These are phyloP conservation scores for Acer negundo DNA, from an alignment of 345 rosid species.

Conservation along the genomic window DNA sequence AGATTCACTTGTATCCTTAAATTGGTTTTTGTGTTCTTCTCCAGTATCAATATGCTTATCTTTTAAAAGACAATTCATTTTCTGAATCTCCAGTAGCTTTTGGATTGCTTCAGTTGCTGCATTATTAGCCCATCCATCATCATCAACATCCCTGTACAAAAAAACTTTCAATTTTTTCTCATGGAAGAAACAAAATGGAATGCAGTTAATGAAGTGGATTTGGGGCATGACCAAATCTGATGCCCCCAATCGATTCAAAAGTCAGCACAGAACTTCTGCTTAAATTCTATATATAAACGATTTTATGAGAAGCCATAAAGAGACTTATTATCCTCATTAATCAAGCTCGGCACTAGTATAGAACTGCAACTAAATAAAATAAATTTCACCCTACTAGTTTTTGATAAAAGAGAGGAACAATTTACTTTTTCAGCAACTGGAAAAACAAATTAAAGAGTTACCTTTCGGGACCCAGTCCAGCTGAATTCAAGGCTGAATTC, in stretches of 20 bases:
- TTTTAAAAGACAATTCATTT: conserved; percentile 11
- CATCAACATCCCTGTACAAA: conserved; percentile 29
- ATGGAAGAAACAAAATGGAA: not conserved
- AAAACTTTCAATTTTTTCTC: not conserved
- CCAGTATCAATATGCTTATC: conserved; percentile 12
- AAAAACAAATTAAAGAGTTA: conserved; percentile 28
- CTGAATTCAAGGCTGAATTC: conserved; percentile 42
- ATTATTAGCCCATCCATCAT: conserved; percentile 36
- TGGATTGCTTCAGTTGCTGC: conserved; percentile 44
- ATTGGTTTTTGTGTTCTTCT: conserved; percentile 20
- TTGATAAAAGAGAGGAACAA: conserved; percentile 2
- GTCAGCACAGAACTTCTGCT: not conserved
- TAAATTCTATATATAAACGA: conserved; percentile 1
- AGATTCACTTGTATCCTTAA: conserved; percentile 28
- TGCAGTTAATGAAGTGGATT: not conserved
- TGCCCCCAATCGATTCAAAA: not conserved
- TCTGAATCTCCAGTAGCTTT: conserved; percentile 36
- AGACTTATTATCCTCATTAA: not conserved
- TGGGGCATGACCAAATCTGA: not conserved
- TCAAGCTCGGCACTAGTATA: not conserved
- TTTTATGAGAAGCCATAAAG: not conserved
- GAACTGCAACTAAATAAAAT: not conserved
- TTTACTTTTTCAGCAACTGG: not conserved
- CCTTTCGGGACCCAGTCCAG: conserved; percentile 52
- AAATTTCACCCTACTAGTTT: conserved; percentile 5